phyloP scores from a whole-genome alignment of 192 early-diverging fungal genomes.

The Chytriomyces confervae region DNA sequence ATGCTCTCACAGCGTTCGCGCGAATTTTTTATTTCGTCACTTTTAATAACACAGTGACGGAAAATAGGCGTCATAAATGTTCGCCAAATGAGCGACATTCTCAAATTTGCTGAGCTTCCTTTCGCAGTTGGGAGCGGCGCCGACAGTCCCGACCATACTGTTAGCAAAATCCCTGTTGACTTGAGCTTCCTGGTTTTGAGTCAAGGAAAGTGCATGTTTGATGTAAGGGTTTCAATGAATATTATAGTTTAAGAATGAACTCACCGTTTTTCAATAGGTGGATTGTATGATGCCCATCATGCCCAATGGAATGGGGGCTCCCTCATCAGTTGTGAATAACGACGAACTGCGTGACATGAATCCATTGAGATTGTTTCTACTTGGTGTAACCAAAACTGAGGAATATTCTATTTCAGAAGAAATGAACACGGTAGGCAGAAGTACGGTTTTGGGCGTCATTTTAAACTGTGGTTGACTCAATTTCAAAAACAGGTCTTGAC shows the following conservation, averaged over 20 bases:
- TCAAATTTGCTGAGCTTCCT: slow-evolving; percentile 40
- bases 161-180: slow-evolving; percentile 33
- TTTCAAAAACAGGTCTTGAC: slow-evolving; percentile 14
- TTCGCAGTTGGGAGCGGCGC: slow-evolving; percentile 40
- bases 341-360: not conserved
- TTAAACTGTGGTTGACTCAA: not conserved
- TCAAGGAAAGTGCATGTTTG: slow-evolving; percentile 46
- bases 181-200: slow-evolving; percentile 25
- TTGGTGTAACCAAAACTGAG: not conserved
- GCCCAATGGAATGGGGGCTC: not conserved
- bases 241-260: not conserved
- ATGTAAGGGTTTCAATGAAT: slow-evolving; percentile 21
- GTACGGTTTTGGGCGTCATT: not conserved
- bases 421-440: slow-evolving; percentile 21
- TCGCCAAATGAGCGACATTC: slow-evolving; percentile 32
- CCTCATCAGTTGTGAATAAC: not conserved
- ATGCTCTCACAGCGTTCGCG: not conserved
- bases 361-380: slow-evolving; percentile 16
- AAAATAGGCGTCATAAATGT: slow-evolving; percentile 40
- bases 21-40: not conserved
- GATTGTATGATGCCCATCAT: not conserved
- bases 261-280: not conserved
- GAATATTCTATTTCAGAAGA: slow-evolving; percentile 28
- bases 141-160: slow-evolving; percentile 32
- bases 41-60: not conserved